Conservation (phyloP, 2,329 filamentous ascomycete genomes). For the Pseudocercospora eumusae region DNA sequence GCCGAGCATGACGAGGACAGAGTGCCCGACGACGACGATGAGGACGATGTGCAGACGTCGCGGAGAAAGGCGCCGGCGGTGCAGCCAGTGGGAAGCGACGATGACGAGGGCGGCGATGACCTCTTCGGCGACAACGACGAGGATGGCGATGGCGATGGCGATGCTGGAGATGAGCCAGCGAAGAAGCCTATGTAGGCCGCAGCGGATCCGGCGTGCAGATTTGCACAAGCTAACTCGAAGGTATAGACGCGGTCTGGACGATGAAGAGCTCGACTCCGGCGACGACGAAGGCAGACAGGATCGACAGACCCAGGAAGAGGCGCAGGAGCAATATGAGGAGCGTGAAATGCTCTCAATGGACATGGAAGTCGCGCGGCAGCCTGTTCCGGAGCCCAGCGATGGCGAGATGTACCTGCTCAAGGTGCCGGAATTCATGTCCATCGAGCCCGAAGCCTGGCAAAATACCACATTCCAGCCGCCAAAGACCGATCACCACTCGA, state of each 20-base stretch:
- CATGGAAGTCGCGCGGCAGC: conserved; percentile 67
- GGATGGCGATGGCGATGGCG: conserved; percentile 38
- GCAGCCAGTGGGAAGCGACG: conserved; percentile 33
- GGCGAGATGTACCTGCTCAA: conserved; percentile 71
- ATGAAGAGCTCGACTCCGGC: conserved; percentile 64
- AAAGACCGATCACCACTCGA: conserved; percentile 58
- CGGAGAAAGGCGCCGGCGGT: conserved; percentile 24
- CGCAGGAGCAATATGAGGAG: conserved; percentile 47
- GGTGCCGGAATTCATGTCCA: conserved; percentile 70
- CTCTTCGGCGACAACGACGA: conserved; percentile 51
- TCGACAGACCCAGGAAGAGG: conserved; percentile 54
- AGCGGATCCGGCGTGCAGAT: not conserved
- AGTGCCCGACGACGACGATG: conserved; percentile 19
- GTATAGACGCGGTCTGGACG: conserved; percentile 50
- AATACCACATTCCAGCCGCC: conserved; percentile 66
- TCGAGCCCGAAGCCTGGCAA: conserved; percentile 68
- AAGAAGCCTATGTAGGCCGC: conserved; percentile 32
- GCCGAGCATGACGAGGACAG: conserved; percentile 30
- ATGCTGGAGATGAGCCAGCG: conserved; percentile 22
- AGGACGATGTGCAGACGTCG: conserved; percentile 29
- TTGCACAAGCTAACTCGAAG: conserved; percentile 12
- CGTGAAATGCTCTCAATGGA: conserved; percentile 59
- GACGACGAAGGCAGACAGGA: conserved; percentile 66
- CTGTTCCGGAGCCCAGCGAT: conserved; percentile 69
- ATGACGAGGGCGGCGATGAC: conserved; percentile 46